These are phyloP conservation scores for Sungouiella thailandica DNA, from an alignment of 805 yeast species.

Conservation along the genomic window DNA sequence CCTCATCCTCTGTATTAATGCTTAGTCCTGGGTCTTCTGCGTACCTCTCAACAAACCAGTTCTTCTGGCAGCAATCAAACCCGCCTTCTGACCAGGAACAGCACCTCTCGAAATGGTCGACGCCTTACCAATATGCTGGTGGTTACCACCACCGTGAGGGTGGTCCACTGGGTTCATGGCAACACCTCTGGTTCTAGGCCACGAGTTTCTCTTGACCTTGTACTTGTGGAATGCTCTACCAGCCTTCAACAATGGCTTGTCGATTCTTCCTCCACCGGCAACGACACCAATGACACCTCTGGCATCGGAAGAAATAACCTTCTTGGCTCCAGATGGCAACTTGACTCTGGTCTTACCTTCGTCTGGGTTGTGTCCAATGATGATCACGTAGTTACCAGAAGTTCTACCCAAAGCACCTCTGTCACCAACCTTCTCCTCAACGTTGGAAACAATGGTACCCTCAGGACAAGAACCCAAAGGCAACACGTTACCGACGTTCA, in stretches of 20 bases:
- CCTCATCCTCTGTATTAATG: slow-evolving; percentile 18
- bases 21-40: slow-evolving; percentile 64
- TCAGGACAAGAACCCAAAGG: slow-evolving; percentile 98
- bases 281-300: slow-evolving; percentile 99
- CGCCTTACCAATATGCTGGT: slow-evolving; percentile 99
- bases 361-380: slow-evolving; percentile 98
- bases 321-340: slow-evolving; percentile 99
- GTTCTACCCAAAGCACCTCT: slow-evolving; percentile 99
- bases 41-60: slow-evolving; percentile 99
- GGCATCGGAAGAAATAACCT: slow-evolving; percentile 89
- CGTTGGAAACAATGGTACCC: slow-evolving; percentile 98
- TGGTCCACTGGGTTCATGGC: slow-evolving; percentile 99
- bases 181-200: slow-evolving; percentile 99
- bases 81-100: slow-evolving; percentile 99
- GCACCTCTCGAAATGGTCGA: slow-evolving; percentile 99
- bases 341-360: slow-evolving; percentile 99
- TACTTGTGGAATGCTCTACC: slow-evolving; percentile 99
- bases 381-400: slow-evolving; percentile 98
- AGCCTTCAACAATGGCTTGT: slow-evolving; percentile 99
- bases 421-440: slow-evolving; percentile 98
- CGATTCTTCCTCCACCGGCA: slow-evolving; percentile 99
- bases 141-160: slow-evolving; percentile 99
- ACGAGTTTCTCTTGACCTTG: slow-evolving; percentile 99
- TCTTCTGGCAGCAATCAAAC: slow-evolving; percentile 99
- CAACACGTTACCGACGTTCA: slow-evolving; percentile 94